Base-by-base conservation (phyloP, 345 rosid species). In the Gossypium anomalum region DNA sequence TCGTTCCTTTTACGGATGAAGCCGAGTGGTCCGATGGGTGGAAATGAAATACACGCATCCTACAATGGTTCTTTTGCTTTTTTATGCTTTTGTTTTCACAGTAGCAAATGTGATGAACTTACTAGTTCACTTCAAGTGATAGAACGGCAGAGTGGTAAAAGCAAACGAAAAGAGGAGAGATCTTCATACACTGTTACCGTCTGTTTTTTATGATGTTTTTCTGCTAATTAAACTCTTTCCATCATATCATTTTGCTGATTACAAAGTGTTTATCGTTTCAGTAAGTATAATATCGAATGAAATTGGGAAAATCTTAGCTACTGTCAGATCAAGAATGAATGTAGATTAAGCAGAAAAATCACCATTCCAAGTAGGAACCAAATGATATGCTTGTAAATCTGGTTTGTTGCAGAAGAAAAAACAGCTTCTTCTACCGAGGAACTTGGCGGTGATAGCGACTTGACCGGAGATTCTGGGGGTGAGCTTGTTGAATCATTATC, bases 21-120 rank as follows among this genome's bases (percentile, higher is more conserved):
- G 75, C 76, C 49, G 92, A 91, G 73, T 92, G 94, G 94, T 92
- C 97, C 9, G 97, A 87, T 62, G 92, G 87, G 20, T 91, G 97
- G 98, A 84, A 78, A 68, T 87, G 78, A 78, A 41, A 66, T 52
- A 52, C 34, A 16, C 16, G 29, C 41, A 9, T 53, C 44, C 45
- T 41, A 10, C 29, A 56, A 49, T 7, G 3, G n/a, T 22, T 27
- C 15, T 57, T 67, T n/a, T 34, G 19, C 52, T 52, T 29, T 9
- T 57, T 17, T 14, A 64, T 66, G 53, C 67, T 49, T 52, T 53
- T 61, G 44, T 61, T 72, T 57, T 57, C 57, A 72, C 34, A 72
- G 67, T 16, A 9, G 44, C 1, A 43, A 57, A 72, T 19, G 56
- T 25, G 38, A 43, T 38, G 34, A 56, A 41, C n/a, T 34, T 14